Evolutionary conservation across 768 basidiomycete genomes (phyloP).

Genomic region (Serendipita vermifera): DNA sequence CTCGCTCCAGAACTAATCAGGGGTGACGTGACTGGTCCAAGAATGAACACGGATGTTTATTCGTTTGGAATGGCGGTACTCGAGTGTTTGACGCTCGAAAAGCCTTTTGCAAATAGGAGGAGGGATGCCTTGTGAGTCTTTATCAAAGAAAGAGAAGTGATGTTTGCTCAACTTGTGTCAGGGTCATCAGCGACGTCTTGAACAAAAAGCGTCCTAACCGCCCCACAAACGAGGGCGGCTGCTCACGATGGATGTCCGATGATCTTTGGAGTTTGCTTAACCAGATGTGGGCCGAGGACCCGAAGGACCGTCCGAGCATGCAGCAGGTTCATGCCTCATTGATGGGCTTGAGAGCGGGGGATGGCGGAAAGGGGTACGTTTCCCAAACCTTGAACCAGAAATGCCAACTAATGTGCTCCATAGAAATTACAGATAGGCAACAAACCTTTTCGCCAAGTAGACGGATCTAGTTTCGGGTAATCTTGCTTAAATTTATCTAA

Average conservation of each 20-base stretch:
- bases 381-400: too few relatives aligned
- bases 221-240: background rate
- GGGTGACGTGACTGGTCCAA: constrained; percentile 30
- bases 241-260: constrained; percentile 7
- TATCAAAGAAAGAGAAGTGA: background rate
- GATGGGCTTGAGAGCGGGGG: background rate
- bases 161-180: background rate
- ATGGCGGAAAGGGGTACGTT: background rate
- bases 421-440: too few relatives aligned
- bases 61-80: constrained; percentile 49
- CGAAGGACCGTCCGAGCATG: constrained; percentile 1
- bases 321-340: constrained; percentile 3
- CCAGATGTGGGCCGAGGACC: constrained; percentile 2
- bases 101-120: constrained; percentile 38
- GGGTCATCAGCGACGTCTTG: background rate
- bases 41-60: constrained; percentile 40
- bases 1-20: constrained; percentile 46
- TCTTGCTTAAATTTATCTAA: too few relatives aligned
- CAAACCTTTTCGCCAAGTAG: too few relatives aligned
- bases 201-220: background rate
- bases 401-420: too few relatives aligned
- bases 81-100: constrained; percentile 41
- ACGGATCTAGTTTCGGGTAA: too few relatives aligned
- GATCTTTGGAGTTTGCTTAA: background rate
- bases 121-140: constrained; percentile 17